Conservation (phyloP, 257 asterid genomes). For the Handroanthus guayacan region DNA sequence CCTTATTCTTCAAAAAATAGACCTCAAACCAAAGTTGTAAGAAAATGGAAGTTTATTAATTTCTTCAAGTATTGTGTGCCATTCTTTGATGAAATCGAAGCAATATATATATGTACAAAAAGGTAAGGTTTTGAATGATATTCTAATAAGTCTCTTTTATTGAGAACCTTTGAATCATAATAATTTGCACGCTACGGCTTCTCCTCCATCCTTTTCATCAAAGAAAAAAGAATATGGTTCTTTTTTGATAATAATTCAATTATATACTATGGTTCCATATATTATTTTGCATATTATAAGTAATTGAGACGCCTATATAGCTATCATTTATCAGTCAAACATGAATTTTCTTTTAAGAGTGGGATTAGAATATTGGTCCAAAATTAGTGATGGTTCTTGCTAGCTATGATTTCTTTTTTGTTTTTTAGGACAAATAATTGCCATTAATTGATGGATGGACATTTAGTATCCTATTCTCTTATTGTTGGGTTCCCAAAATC, state of each 20-base stretch:
- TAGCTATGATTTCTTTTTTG: neutral
- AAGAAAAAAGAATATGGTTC: constrained; percentile 64
- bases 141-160: constrained; percentile 49
- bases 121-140: constrained; percentile 28
- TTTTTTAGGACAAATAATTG: constrained; percentile 35
- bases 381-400: constrained; percentile 36
- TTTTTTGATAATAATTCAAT: constrained; percentile 38
- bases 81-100: constrained; percentile 29
- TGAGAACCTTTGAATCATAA: constrained; percentile 59
- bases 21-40: too few relatives aligned
- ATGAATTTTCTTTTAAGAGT: constrained; percentile 23
- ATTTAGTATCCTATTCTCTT: constrained; percentile 47
- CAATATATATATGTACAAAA: constrained; percentile 40
- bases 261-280: neutral
- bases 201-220: constrained; percentile 63
- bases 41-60: too few relatives aligned
- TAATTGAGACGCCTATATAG: constrained; percentile 34
- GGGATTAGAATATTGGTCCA: constrained; percentile 48
- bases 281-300: constrained; percentile 21
- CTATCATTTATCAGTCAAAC: constrained; percentile 49
- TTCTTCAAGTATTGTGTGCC: constrained; percentile 34
- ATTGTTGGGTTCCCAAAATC: constrained; percentile 43
- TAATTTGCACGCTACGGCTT: constrained; percentile 43
- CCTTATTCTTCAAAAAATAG: too few relatives aligned
- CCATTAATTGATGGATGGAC: constrained; percentile 45